Evolutionary conservation across 1,139 yeast species (phyloP).

Genomic region (Kodamaea derodonti): DNA sequence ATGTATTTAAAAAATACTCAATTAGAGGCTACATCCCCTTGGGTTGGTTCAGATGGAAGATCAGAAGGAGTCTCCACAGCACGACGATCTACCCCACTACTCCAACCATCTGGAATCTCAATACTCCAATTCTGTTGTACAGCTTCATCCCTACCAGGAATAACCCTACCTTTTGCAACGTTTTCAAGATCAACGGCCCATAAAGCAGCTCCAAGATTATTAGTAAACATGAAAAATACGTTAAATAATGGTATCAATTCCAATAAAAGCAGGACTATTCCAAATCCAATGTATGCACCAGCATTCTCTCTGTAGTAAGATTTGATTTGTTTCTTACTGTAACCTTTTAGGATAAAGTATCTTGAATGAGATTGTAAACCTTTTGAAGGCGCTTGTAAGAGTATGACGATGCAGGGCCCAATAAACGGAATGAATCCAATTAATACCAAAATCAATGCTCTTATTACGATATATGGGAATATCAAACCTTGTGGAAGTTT

Average conservation of each 20-base stretch:
- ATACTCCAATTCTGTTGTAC: no score
- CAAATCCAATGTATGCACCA: conserved; percentile 47
- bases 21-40: no score
- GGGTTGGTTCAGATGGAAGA: no score
- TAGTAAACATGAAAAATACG: conserved; percentile 60
- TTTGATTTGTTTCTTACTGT: conserved; percentile 35
- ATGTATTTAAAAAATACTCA: no score
- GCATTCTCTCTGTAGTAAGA: conserved; percentile 25
- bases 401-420: conserved; percentile 55
- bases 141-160: not conserved
- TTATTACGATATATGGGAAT: conserved; percentile 23
- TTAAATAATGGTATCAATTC: conserved; percentile 63
- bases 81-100: no score
- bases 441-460: conserved; percentile 27
- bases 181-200: conserved; percentile 51
- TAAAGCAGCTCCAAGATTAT: conserved; percentile 67
- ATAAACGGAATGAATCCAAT: conserved; percentile 55
- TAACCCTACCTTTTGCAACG: conserved; percentile 5
- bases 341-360: conserved; percentile 59
- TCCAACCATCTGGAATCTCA: not conserved
- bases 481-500: conserved; percentile 22
- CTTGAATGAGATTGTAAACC: conserved; percentile 56
- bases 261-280: conserved; percentile 52
- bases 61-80: no score
- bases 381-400: conserved; percentile 55